These are phyloP conservation scores for Fusarium burgessii DNA, from an alignment of 2,329 filamentous ascomycete species.

Conservation along the genomic window DNA sequence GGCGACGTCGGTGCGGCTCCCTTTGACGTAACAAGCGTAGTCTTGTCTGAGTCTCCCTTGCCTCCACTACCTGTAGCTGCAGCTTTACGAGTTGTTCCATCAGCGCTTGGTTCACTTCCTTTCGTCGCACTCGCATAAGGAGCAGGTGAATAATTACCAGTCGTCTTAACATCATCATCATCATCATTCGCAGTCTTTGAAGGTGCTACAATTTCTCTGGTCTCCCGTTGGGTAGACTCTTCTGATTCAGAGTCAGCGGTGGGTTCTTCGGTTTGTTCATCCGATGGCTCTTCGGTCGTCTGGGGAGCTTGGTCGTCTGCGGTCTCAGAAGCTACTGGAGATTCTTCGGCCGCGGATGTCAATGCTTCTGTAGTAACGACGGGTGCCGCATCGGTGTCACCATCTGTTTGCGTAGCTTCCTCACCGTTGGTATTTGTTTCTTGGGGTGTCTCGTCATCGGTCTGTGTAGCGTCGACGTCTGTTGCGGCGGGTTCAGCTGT, in stretches of 20 bases:
- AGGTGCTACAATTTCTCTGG: background rate
- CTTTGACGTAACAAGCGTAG: conserved; percentile 5
- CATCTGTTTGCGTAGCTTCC: background rate
- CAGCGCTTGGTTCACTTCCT: background rate
- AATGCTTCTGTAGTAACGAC: background rate
- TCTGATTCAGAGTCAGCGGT: background rate
- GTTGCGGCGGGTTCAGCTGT: background rate
- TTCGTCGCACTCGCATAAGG: background rate
- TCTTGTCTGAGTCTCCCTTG: background rate
- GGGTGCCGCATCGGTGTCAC: background rate
- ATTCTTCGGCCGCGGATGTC: conserved; percentile 5
- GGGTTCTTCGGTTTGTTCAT: background rate
- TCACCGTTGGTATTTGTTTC: conserved; percentile 15
- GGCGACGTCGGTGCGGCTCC: background rate
- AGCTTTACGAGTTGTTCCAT: background rate
- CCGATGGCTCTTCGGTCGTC: conserved; percentile 7
- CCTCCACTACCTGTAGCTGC: background rate
- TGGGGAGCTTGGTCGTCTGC: background rate
- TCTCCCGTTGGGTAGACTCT: background rate
- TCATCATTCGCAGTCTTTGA: background rate
- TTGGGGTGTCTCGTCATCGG: background rate
- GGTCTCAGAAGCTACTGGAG: conserved; percentile 1
- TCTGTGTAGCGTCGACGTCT: background rate
- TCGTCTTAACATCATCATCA: background rate
- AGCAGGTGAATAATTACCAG: background rate